A percentile compares a stretch with the other conserved stretches of the same genome.
Conservation (phyloP, 805 yeast species). For the Saturnispora halmiae region DNA sequence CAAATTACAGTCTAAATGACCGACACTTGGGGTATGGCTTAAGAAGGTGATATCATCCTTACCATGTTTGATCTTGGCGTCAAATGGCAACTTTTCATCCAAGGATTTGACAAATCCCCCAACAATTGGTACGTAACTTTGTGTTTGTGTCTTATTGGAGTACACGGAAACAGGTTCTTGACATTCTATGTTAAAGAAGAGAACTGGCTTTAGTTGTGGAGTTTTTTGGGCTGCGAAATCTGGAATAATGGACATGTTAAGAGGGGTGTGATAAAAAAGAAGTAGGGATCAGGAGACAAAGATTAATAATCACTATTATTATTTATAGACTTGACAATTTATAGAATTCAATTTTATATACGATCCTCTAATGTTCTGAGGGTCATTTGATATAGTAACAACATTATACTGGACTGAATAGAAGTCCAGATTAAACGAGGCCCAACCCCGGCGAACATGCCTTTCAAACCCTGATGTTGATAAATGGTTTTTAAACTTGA, state of each 20-base stretch:
- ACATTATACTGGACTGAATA: constrained; percentile 89
- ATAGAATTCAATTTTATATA: not conserved
- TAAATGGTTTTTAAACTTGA: constrained; percentile 50
- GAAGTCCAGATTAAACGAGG: constrained; percentile 97
- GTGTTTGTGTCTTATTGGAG: constrained; percentile 21
- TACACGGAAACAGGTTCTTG: constrained; percentile 27
- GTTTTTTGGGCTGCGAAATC: constrained; percentile 19
- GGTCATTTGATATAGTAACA: constrained; percentile 74
- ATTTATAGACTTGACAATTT: not conserved
- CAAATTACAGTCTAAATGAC: constrained; percentile 40
- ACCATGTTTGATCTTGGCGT: constrained; percentile 32
- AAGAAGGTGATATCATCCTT: constrained; percentile 39
- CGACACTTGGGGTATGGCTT: constrained; percentile 22
- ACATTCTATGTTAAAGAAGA: constrained; percentile 30
- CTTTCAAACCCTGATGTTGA: constrained; percentile 63
- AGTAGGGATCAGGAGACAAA: not conserved
- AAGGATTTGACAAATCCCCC: constrained; percentile 32
- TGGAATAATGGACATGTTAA: constrained; percentile 14
- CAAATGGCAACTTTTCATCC: constrained; percentile 32
- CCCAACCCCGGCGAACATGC: constrained; percentile 89
- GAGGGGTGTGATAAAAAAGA: not conserved
- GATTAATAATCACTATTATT: not conserved
- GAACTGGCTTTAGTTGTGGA: constrained; percentile 29
- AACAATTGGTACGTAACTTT: constrained; percentile 26
- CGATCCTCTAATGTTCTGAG: constrained; percentile 38